A percentile compares a stretch with the other conserved stretches of the same genome.
Evolutionary conservation across 805 yeast species (phyloP).

Genomic region (Nakazawaea ernobii): DNA sequence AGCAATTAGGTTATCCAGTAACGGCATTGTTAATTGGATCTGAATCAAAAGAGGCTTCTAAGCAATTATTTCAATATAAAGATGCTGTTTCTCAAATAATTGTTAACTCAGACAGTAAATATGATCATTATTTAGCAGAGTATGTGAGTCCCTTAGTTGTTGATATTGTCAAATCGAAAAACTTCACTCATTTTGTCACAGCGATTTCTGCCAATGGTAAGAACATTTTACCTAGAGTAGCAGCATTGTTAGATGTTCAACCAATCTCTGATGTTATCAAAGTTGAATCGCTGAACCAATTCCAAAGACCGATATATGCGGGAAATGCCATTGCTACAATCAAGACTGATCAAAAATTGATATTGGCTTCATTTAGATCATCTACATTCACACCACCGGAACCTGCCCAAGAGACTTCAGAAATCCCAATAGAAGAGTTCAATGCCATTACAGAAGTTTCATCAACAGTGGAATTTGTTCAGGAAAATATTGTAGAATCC

Average conservation of each 20-base stretch:
- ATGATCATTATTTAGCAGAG: constrained; percentile 75
- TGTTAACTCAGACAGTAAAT: constrained; percentile 51
- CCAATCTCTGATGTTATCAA: constrained; percentile 79
- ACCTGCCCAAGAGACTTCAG: constrained; percentile 27
- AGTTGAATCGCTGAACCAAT: constrained; percentile 62
- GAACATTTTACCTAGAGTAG: constrained; percentile 78
- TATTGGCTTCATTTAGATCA: constrained; percentile 74
- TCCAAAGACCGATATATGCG: constrained; percentile 92
- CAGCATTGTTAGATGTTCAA: constrained; percentile 79
- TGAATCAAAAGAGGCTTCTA: constrained; percentile 43
- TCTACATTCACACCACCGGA: constrained; percentile 62
- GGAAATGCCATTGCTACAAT: constrained; percentile 91
- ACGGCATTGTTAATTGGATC: constrained; percentile 76
- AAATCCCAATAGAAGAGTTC: constrained; percentile 44
- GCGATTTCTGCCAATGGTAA: constrained; percentile 88
- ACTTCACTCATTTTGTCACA: constrained; percentile 65
- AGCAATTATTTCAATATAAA: constrained; percentile 42
- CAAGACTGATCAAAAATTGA: constrained; percentile 55
- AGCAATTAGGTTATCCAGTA: constrained; percentile 66
- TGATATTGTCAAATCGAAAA: constrained; percentile 34
- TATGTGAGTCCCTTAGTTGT: constrained; percentile 63
- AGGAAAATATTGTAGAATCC: constrained; percentile 66
- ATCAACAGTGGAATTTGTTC: constrained; percentile 55
- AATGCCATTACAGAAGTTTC: constrained; percentile 30
- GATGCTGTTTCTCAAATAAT: constrained; percentile 50